Conservation (phyloP, 257 asterid species). For the Rauvolfia tetraphylla region DNA sequence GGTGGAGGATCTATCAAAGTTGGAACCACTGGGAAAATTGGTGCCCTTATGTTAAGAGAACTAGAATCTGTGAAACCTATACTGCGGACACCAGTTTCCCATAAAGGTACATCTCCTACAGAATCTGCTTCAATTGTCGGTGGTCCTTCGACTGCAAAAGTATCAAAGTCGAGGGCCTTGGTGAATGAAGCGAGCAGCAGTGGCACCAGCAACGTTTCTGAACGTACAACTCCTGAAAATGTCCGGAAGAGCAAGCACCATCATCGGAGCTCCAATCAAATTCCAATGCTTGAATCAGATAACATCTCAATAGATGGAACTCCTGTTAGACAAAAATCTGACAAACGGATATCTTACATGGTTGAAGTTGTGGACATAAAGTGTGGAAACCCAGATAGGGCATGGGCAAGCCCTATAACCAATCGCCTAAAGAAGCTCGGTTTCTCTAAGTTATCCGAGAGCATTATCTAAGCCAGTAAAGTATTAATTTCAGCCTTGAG, state of each 20-base stretch:
- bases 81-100: conserved; percentile 22
- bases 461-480: conserved; percentile 23
- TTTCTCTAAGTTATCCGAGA: conserved; percentile 33
- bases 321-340: conserved; percentile 49
- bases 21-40: conserved; percentile 76
- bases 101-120: conserved; percentile 13
- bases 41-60: conserved; percentile 77
- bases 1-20: conserved; percentile 81
- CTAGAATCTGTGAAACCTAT: conserved; percentile 47
- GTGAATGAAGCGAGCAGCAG: conserved; percentile 57
- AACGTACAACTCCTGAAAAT: conserved; percentile 30
- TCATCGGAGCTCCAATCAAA: conserved; percentile 38
- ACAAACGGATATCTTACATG: conserved; percentile 36
- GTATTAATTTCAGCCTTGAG: conserved; percentile 38
- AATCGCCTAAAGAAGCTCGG: conserved; percentile 29
- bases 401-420: conserved; percentile 54
- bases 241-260: conserved; percentile 40
- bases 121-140: conserved; percentile 24
- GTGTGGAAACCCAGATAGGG: conserved; percentile 57
- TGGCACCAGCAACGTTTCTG: conserved; percentile 16
- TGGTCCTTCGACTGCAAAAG: conserved; percentile 31
- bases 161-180: conserved; percentile 30
- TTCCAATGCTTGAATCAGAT: conserved; percentile 63
- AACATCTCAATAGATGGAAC: conserved; percentile 49
- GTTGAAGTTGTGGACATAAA: conserved; percentile 76